Percentiles rank a stretch among this genome's conserved stretches.
These are phyloP conservation scores for Claviceps paspali DNA, from an alignment of 2,329 filamentous ascomycete species.

Conservation along the genomic window DNA sequence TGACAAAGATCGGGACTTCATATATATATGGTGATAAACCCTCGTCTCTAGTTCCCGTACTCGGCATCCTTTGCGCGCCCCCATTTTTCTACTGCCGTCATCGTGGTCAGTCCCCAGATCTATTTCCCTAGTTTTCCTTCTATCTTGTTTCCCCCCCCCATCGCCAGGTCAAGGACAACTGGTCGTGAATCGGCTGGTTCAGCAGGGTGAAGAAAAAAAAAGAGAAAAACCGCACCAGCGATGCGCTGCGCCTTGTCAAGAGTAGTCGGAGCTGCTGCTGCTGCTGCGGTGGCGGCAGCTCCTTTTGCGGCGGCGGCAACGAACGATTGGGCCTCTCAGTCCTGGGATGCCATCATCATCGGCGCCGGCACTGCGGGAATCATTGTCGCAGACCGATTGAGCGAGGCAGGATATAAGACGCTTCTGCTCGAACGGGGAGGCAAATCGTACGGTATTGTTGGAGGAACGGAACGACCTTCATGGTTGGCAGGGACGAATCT, in stretches of 20 bases:
- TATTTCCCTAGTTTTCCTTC: no score
- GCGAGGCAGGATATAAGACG: conserved; percentile 34
- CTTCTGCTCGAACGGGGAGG: conserved; percentile 37
- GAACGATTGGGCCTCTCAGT: conserved; percentile 6
- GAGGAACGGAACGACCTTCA: conserved; percentile 28
- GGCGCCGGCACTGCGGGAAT: conserved; percentile 38
- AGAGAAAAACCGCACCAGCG: no score
- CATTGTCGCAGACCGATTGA: conserved; percentile 34
- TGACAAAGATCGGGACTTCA: no score
- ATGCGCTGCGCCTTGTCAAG: neutral
- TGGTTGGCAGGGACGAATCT: conserved; percentile 33
- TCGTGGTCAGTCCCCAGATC: no score
- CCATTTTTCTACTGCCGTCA: no score
- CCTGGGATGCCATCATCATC: conserved; percentile 23
- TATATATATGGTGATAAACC: no score
- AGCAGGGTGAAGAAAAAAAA: neutral
- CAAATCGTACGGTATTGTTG: conserved; percentile 31
- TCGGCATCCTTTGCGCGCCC: no score
- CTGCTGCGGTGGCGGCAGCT: neutral
- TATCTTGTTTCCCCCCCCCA: no score
- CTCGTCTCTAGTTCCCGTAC: no score
- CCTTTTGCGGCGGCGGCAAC: neutral
- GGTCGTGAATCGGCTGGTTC: no score
- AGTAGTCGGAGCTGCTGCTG: neutral
- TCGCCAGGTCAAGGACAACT: no score